A percentile compares a stretch with the other conserved stretches of the same genome.
These are phyloP conservation scores for Acanthamoeba triangularis DNA, from an alignment of 208 protist species.

Conservation along the genomic window DNA sequence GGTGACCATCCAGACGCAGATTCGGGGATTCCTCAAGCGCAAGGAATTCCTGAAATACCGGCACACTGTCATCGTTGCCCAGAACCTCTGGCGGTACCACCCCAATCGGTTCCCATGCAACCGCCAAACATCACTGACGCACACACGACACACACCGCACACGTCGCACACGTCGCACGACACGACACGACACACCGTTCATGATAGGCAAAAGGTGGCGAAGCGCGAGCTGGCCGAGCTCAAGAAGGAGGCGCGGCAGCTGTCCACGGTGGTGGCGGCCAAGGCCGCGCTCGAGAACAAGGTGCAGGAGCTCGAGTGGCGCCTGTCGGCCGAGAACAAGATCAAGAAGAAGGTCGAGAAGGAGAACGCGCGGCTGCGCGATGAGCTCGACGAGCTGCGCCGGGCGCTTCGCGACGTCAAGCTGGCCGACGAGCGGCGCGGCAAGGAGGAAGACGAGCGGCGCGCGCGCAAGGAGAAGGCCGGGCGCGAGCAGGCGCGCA, in stretches of 20 bases:
- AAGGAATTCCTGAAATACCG: neutral
- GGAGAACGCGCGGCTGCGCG: neutral
- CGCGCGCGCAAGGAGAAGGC: neutral
- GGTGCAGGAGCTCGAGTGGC: slow-evolving; percentile 52
- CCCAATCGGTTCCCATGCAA: neutral
- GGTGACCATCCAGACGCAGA: neutral
- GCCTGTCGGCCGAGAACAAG: slow-evolving; percentile 47
- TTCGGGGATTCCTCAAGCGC: neutral
- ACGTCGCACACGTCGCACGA: too few relatives aligned
- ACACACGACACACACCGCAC: too few relatives aligned
- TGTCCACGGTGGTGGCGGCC: slow-evolving; percentile 64
- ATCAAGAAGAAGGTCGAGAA: slow-evolving; percentile 51
- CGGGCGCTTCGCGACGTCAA: neutral
- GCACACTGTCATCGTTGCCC: neutral
- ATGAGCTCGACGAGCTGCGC: slow-evolving; percentile 26
- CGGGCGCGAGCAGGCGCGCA: neutral
- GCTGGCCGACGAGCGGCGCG: neutral
- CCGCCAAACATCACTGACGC: neutral
- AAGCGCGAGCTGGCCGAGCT: neutral
- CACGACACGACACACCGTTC: too few relatives aligned
- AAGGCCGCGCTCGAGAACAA: slow-evolving; percentile 69
- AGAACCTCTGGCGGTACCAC: slow-evolving; percentile 66
- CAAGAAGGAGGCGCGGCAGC: slow-evolving; percentile 39
- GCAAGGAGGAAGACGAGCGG: neutral
- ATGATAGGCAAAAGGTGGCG: neutral